Evolutionary conservation across 148 eudicot species (phyloP), one percentile per base, ranked within the genome.

Genomic region (Bassia scoparia): DNA sequence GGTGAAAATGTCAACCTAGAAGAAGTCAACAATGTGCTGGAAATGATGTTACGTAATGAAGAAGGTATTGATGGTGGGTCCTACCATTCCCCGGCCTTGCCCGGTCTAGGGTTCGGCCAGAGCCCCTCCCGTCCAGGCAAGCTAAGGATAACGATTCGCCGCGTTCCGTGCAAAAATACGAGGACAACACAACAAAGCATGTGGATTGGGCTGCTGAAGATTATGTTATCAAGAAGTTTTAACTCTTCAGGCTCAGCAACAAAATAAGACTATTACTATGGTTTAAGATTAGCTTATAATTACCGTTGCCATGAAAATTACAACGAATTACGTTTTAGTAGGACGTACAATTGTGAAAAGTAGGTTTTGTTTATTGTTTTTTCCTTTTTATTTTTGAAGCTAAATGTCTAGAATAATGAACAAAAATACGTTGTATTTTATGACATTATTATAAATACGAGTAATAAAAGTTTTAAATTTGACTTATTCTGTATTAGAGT

Each of bases 71-170:
- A 23, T 76, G 53, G 80, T 66, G 84, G 52, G 18, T 9, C 18
- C 18, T 26, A 68, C 63, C n/a, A 68, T 9, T 76, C 83, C 34
- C 86, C 90, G 43, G 79, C 80, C 5, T 23, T 80, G 48, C 88
- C 89, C 0, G 90, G 87, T 23, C 88, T 89, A 8, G 29, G 62
- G 72, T 85, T 86, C 53, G 80, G 90, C 77, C 76, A 56, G 74
- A 87, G 84, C 34, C 92, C 96, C 4, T n/a, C 21, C 65, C 71
- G 83, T 81, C 59, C 80, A n/a, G n/a, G 90, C 75, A 90, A 88
- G 82, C 79, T 90, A 55, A 80, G 88, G 84, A 68, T 90, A 3
- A 90, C 89, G 96, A 90, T 69, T 92, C 97, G 20, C 93, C 93
- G 15, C 87, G 76, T 41, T 86, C 90, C 63, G 18, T 82, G 41